Evolutionary conservation across 2,329 filamentous ascomycete species (phyloP).

Genomic region (Zymoseptoria passerinii): DNA sequence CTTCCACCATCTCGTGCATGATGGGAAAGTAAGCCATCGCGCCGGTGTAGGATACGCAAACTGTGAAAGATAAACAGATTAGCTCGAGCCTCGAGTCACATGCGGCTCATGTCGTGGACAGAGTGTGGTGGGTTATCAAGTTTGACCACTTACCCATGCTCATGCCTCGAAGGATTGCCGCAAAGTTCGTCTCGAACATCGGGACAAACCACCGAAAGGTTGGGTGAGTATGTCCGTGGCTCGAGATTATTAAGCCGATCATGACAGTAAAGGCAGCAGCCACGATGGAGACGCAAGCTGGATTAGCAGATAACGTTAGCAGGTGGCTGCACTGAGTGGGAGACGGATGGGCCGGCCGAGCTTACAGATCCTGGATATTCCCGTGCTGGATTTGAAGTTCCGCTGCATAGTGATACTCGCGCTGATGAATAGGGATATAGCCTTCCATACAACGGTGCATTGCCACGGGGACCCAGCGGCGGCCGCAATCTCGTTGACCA

Average conservation of each 20-base stretch:
- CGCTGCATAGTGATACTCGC: conserved; percentile 53
- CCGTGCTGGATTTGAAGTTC: conserved; percentile 55
- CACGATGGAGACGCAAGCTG: not conserved
- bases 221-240: too few species aligned
- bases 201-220: conserved; percentile 7
- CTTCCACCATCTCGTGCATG: conserved; percentile 55
- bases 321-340: conserved; percentile 7
- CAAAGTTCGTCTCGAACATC: conserved; percentile 56
- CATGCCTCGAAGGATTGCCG: too few species aligned
- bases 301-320: not conserved
- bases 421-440: conserved; percentile 52
- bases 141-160: too few species aligned
- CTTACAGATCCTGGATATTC: conserved; percentile 52
- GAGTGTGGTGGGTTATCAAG: too few species aligned
- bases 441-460: conserved; percentile 48
- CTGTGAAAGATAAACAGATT: too few species aligned
- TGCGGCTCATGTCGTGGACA: too few species aligned
- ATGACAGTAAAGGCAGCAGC: not conserved
- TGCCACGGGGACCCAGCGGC: conserved; percentile 49
- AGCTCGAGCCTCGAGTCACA: too few species aligned
- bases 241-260: conserved; percentile 14
- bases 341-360: conserved; percentile 11
- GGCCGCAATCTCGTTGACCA: conserved; percentile 56
- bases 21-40: conserved; percentile 62
- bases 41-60: conserved; percentile 50